Evolutionary conservation across 306 rosid species (phyloP).

Genomic region (Myrica gale): DNA sequence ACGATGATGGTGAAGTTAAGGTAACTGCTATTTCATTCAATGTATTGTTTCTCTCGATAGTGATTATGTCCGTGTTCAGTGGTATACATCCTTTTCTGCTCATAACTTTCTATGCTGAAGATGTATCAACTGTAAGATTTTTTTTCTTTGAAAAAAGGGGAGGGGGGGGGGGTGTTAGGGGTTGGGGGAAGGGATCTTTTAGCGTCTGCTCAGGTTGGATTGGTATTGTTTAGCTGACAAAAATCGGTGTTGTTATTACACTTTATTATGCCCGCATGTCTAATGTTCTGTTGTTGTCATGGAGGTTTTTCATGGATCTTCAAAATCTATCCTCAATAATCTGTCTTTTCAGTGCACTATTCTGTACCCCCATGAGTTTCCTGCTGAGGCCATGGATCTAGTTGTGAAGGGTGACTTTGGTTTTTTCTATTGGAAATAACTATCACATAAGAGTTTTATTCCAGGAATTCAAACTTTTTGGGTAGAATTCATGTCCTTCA

Average conservation of each 20-base stretch:
- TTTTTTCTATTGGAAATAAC: not conserved
- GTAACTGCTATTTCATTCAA: conserved; percentile 38
- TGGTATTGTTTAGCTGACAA: not conserved
- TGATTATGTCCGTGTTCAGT: not conserved
- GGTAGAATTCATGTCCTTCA: not conserved
- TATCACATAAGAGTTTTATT: not conserved
- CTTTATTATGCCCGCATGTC: not conserved
- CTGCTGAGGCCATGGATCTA: not conserved
- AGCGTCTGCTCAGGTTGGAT: not conserved
- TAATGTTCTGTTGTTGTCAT: not conserved
- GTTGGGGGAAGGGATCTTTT: not conserved
- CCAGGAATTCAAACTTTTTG: not conserved
- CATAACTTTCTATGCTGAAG: conserved; percentile 11
- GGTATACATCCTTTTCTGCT: conserved; percentile 20
- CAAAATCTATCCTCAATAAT: not conserved
- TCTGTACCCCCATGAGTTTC: not conserved
- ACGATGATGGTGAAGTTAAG: conserved; percentile 90
- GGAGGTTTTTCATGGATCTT: not conserved
- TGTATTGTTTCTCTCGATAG: not conserved
- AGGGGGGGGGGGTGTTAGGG: too few species aligned
- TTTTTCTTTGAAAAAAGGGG: not conserved
- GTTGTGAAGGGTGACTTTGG: not conserved
- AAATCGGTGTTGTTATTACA: not conserved
- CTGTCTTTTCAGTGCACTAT: not conserved
- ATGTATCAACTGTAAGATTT: not conserved